These are phyloP conservation scores for Betula pendula DNA, from an alignment of 306 rosid species.

Conservation along the genomic window DNA sequence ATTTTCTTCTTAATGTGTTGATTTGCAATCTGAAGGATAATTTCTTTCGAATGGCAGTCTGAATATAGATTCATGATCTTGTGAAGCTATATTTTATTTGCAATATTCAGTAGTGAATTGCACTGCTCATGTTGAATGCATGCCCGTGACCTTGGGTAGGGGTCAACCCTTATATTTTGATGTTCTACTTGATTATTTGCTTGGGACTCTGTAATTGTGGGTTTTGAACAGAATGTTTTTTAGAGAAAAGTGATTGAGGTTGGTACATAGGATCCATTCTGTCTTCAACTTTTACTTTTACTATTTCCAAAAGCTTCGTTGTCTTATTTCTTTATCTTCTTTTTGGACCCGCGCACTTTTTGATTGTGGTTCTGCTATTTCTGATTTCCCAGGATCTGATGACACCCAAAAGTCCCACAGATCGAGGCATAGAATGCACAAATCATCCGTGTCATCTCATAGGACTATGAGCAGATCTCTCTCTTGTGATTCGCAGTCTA, in stretches of 20 bases:
- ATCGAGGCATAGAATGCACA: slow-evolving; percentile 86
- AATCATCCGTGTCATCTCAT: slow-evolving; percentile 86
- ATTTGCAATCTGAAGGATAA: slow-evolving; percentile 10
- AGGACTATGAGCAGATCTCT: slow-evolving; percentile 85
- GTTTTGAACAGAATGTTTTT: slow-evolving; percentile 28
- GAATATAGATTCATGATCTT: slow-evolving; percentile 19
- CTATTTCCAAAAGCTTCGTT: slow-evolving; percentile 37
- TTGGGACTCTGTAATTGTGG: slow-evolving; percentile 41
- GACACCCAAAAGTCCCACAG: slow-evolving; percentile 87
- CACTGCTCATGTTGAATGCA: slow-evolving; percentile 1
- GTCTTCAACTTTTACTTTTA: slow-evolving; percentile 55
- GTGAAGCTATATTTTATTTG: slow-evolving; percentile 27
- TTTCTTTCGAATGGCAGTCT: slow-evolving; percentile 22
- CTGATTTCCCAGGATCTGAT: slow-evolving; percentile 71
- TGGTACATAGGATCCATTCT: slow-evolving; percentile 85
- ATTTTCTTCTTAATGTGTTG: slow-evolving; percentile 3
- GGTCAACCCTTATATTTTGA: slow-evolving; percentile 12
- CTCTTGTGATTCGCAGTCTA: slow-evolving; percentile 88
- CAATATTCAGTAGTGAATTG: slow-evolving; percentile 22
- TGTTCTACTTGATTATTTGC: slow-evolving; percentile 33
- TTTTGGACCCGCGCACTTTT: slow-evolving; percentile 46
- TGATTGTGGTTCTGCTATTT: slow-evolving; percentile 40
- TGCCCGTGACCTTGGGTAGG: slow-evolving; percentile 11
- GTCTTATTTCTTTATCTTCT: slow-evolving; percentile 47
- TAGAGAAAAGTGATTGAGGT: slow-evolving; percentile 43